Base-by-base conservation (phyloP, 108 stramenopile species). In the Cylindrotheca closterium region DNA sequence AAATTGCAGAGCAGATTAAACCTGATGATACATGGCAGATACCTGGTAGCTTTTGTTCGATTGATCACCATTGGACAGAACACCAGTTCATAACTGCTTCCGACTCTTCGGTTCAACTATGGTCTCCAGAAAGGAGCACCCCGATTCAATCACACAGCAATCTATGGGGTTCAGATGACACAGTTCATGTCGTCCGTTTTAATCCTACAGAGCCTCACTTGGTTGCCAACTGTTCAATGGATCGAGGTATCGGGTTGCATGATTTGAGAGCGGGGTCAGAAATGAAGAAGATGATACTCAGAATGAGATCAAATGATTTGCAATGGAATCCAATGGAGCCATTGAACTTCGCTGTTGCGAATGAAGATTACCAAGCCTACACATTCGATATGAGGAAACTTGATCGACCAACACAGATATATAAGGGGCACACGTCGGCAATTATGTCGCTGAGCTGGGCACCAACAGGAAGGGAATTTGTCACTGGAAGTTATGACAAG, bases 251-350 rank as follows among this genome's bases (percentile, higher is more conserved):
- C 21, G 93, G 95, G 30, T 76, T 99, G 21, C 92, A 93, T 82
- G 99, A 99, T 75, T 79, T 89, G 4, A 82, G 99, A 51, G 79
- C 86, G 0, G 78, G 78, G 1, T 79, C 87, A 8, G 91, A 93
- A 18, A 60, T 99, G 67, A 84, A 96, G 63, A 96, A 97, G 80
- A 93, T 91, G 7, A 81, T 98, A 21, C 61, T 99, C 58, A 49
- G 65, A 24, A 98, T 97, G 97, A 85, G 86, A 64, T 83, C 82
- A 29, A 99, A 98, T 55, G 95, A 94, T 33, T 55, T 99, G 53
- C 97, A 97, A 73, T 99, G 99, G 99, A 99, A 99, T 81, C 99
- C 99, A 29, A 95, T 96, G 90, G 99, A 99, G 74, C 98, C 99
- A 0, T 81, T 96, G 83, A 94, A 96, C 55, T 99, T 99, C 67